Percentiles rank a stretch among this genome's conserved stretches.
These are phyloP conservation scores for Ophiostoma fasciatum DNA, from an alignment of 2,329 filamentous ascomycete genomes.

Conservation along the genomic window DNA sequence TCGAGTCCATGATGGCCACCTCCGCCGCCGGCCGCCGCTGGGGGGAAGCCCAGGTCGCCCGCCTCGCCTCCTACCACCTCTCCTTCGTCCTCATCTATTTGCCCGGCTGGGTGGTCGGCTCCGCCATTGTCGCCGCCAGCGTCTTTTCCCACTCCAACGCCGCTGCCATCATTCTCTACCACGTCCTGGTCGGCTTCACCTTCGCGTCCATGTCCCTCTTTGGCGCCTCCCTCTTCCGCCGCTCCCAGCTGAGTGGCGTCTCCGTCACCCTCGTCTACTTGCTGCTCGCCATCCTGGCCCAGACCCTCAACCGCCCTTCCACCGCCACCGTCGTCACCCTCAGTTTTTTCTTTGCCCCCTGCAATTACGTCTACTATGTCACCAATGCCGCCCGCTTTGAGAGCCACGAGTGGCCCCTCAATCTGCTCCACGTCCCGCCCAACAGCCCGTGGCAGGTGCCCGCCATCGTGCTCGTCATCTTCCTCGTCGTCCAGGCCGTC, in stretches of 20 bases:
- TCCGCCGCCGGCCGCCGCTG: constrained; percentile 37
- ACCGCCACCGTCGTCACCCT: constrained; percentile 54
- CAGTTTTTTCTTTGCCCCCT: constrained; percentile 68
- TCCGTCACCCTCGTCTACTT: constrained; percentile 58
- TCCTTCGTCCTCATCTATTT: constrained; percentile 68
- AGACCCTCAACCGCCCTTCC: constrained; percentile 49
- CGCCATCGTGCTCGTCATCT: constrained; percentile 63
- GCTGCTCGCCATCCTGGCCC: constrained; percentile 66
- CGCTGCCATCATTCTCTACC: constrained; percentile 56
- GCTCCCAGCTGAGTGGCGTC: constrained; percentile 77
- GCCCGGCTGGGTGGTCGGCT: constrained; percentile 70
- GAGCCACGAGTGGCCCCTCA: constrained; percentile 39
- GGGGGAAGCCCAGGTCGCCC: constrained; percentile 56
- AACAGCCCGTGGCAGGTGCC: constrained; percentile 52
- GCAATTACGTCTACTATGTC: constrained; percentile 74
- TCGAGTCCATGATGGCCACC: constrained; percentile 85
- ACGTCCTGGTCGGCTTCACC: constrained; percentile 61
- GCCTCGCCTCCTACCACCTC: constrained; percentile 66
- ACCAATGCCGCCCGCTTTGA: constrained; percentile 68
- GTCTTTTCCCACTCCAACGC: constrained; percentile 51
- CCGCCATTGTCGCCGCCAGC: constrained; percentile 44
- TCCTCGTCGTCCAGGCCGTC: constrained; percentile 63
- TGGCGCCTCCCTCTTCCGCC: constrained; percentile 71
- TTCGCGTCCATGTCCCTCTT: constrained; percentile 70
- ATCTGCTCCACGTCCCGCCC: constrained; percentile 48